phyloP scores from a whole-genome alignment of 768 basidiomycete species.

The Cubamyces lactineus region DNA sequence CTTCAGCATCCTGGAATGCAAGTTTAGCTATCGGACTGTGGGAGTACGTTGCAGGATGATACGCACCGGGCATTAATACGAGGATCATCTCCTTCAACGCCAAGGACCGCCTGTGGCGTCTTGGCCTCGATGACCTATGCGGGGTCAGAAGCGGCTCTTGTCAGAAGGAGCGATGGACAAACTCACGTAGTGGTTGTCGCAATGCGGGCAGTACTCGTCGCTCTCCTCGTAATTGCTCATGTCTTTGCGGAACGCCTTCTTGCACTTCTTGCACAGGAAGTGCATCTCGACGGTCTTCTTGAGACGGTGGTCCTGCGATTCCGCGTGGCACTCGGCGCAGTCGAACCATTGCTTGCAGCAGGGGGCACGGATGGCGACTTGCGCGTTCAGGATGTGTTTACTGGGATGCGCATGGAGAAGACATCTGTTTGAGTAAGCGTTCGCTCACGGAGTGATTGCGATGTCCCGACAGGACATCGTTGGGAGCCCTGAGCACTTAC shows the following conservation, averaged over 20 bases:
- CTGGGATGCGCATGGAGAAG: slow-evolving; percentile 42
- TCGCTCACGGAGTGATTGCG: not conserved
- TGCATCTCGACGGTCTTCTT: slow-evolving; percentile 81
- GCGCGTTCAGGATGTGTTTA: slow-evolving; percentile 96
- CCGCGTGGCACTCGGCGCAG: slow-evolving; percentile 94
- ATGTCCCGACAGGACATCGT: no score
- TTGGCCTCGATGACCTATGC: slow-evolving; percentile 91
- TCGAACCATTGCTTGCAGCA: slow-evolving; percentile 99
- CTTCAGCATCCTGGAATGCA: slow-evolving; percentile 73
- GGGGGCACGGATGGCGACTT: slow-evolving; percentile 93
- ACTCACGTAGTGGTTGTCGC: slow-evolving; percentile 96
- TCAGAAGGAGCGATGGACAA: not conserved
- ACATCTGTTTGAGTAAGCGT: slow-evolving; percentile 13
- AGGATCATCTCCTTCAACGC: slow-evolving; percentile 91
- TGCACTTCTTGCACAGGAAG: slow-evolving; percentile 87
- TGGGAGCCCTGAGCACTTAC: no score
- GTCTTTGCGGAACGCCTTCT: slow-evolving; percentile 96
- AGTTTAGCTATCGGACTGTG: slow-evolving; percentile 5
- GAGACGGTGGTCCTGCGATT: slow-evolving; percentile 73
- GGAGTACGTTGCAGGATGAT: not conserved
- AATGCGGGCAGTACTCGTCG: slow-evolving; percentile 97
- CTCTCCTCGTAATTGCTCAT: slow-evolving; percentile 92
- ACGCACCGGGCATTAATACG: slow-evolving; percentile 83
- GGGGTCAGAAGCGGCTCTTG: not conserved
- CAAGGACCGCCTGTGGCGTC: slow-evolving; percentile 81